Percentiles rank a stretch among this genome's conserved stretches.
These are phyloP conservation scores for Mycosarcoma mackinlayi DNA, from an alignment of 1,284 basidiomycete genomes.

Conservation along the genomic window DNA sequence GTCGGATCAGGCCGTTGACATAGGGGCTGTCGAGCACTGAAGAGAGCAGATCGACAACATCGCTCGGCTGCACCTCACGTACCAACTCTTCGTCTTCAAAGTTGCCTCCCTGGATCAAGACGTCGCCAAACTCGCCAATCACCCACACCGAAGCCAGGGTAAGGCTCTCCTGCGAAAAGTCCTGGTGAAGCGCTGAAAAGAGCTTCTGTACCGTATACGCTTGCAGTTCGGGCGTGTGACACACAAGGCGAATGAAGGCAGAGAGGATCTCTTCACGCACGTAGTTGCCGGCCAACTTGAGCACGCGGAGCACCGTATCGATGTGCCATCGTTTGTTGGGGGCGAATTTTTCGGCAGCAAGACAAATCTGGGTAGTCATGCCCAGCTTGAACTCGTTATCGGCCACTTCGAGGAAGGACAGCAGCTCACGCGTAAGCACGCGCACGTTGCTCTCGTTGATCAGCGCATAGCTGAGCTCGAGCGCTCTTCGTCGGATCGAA, in stretches of 20 bases:
- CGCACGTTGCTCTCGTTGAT: slow-evolving; percentile 96
- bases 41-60: slow-evolving; percentile 86
- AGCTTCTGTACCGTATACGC: slow-evolving; percentile 93
- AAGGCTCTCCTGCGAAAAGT: slow-evolving; percentile 95
- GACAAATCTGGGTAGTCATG: slow-evolving; percentile 95
- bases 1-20: slow-evolving; percentile 87
- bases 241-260: slow-evolving; percentile 93
- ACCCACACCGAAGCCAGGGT: slow-evolving; percentile 95
- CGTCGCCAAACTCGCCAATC: slow-evolving; percentile 94
- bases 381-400: slow-evolving; percentile 99
- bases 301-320: slow-evolving; percentile 90
- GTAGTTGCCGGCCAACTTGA: slow-evolving; percentile 97
- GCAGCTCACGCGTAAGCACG: slow-evolving; percentile 87
- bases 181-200: slow-evolving; percentile 84
- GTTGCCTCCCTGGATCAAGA: slow-evolving; percentile 82
- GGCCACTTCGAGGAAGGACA: slow-evolving; percentile 96
- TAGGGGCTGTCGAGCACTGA: slow-evolving; percentile 94
- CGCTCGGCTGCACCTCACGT: slow-evolving; percentile 75
- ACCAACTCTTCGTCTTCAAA: slow-evolving; percentile 79
- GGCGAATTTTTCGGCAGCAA: slow-evolving; percentile 95
- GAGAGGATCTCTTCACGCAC: slow-evolving; percentile 96
- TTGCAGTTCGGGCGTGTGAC: slow-evolving; percentile 96
- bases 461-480: slow-evolving; percentile 96
- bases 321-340: slow-evolving; percentile 99
- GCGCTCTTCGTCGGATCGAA: slow-evolving; percentile 93